phyloP scores from a whole-genome alignment of 768 basidiomycete genomes.

The Dentipellis sp. region DNA sequence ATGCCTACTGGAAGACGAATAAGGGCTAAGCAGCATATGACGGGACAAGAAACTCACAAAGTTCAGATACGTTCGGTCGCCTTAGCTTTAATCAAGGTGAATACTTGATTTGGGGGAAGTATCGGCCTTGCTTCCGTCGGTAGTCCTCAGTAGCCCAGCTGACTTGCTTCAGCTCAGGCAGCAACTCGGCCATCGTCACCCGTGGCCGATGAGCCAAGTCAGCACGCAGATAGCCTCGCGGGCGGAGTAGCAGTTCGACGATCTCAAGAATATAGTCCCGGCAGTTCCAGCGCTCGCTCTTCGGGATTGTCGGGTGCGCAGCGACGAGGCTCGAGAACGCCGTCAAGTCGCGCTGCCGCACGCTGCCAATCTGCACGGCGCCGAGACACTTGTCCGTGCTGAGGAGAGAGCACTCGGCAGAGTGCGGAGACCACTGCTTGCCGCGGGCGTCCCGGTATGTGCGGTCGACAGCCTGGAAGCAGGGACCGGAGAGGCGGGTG shows the following conservation, averaged over 20 bases:
- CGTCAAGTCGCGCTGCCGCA: neutral
- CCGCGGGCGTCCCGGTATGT: neutral
- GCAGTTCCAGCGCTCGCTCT: neutral
- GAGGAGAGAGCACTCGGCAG: neutral
- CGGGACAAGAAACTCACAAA: too few species aligned
- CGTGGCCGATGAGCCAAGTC: neutral
- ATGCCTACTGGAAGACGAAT: too few species aligned
- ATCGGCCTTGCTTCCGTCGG: neutral
- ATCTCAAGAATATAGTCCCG: neutral
- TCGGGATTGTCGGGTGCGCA: neutral
- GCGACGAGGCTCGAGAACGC: neutral
- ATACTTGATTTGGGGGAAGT: neutral
- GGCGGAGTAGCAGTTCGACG: neutral
- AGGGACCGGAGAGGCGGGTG: neutral
- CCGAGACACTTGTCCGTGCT: neutral
- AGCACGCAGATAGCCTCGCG: neutral
- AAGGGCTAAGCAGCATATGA: too few species aligned
- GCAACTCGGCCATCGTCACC: neutral
- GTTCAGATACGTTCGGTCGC: too few species aligned
- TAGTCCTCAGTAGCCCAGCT: neutral
- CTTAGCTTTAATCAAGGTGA: neutral
- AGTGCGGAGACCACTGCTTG: neutral
- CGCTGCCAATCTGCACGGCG: neutral
- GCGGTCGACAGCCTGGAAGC: slow-evolving; percentile 2
- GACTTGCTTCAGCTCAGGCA: neutral